Conservation (phyloP, 805 yeast genomes). For the Candida berthetii region DNA sequence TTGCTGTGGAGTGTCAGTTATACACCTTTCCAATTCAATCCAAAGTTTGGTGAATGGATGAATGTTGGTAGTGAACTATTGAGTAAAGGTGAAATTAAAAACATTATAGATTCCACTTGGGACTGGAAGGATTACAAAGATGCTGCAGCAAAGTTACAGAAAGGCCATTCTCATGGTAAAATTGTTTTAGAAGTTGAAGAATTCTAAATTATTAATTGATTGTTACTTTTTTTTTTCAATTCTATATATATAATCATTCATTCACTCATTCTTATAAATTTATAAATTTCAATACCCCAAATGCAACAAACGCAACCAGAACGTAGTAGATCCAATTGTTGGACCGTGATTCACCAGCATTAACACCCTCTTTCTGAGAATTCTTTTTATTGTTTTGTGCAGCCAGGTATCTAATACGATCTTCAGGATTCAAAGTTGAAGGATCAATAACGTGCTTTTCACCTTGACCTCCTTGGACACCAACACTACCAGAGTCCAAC, state of each 20-base stretch:
- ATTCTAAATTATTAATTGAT: conserved; percentile 21
- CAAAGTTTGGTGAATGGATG: conserved; percentile 31
- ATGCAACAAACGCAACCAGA: conserved; percentile 25
- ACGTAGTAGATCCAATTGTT: conserved; percentile 22
- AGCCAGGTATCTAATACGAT: conserved; percentile 44
- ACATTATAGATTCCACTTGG: conserved; percentile 49
- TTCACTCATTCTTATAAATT: conserved; percentile 2
- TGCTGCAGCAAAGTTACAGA: conserved; percentile 47
- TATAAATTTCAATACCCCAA: conserved; percentile 16
- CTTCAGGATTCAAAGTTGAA: conserved; percentile 44
- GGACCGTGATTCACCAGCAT: not conserved
- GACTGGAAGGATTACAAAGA: conserved; percentile 46
- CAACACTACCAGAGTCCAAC: too few species aligned
- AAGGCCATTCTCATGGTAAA: conserved; percentile 62
- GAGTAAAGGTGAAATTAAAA: conserved; percentile 36
- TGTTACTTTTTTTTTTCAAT: too few species aligned
- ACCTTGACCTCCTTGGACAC: too few species aligned
- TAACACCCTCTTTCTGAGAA: not conserved
- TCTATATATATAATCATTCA: too few species aligned
- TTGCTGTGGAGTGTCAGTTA: conserved; percentile 30
- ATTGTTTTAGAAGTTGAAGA: conserved; percentile 44
- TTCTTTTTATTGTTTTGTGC: conserved; percentile 16
- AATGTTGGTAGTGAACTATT: conserved; percentile 37
- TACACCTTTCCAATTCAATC: conserved; percentile 26
- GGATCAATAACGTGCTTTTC: conserved; percentile 41